A percentile compares a stretch with the other conserved stretches of the same genome.
Evolutionary conservation across 306 rosid species (phyloP).

Genomic region (Echinosophora koreensis): DNA sequence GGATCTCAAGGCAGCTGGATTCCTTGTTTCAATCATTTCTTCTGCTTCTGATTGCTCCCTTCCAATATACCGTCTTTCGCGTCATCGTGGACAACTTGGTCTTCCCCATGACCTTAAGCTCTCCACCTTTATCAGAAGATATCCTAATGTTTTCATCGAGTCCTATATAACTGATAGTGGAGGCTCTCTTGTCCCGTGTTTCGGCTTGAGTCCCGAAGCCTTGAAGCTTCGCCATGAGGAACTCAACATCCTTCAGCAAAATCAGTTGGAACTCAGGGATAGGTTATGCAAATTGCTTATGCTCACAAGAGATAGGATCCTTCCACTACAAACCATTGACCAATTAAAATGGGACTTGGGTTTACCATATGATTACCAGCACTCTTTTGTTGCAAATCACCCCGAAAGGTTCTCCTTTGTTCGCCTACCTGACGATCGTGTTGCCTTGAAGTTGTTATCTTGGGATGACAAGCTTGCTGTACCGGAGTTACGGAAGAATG

Average conservation of each 20-base stretch:
- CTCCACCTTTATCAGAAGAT: conserved; percentile 76
- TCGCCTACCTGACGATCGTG: conserved; percentile 68
- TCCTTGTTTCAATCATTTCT: conserved; percentile 71
- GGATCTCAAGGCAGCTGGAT: conserved; percentile 76
- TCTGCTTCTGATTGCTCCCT: conserved; percentile 57
- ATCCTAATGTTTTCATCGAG: conserved; percentile 75
- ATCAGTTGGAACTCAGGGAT: conserved; percentile 63
- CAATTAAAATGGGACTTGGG: conserved; percentile 95
- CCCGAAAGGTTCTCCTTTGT: conserved; percentile 64
- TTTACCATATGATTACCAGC: conserved; percentile 78
- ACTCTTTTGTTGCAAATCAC: conserved; percentile 61
- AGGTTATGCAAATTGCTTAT: conserved; percentile 81
- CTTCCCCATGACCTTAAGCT: conserved; percentile 73
- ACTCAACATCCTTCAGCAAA: conserved; percentile 47
- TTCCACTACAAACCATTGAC: conserved; percentile 87
- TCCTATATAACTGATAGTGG: conserved; percentile 63
- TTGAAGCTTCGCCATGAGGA: conserved; percentile 56
- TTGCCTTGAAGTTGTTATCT: conserved; percentile 71
- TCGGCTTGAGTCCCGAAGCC: conserved; percentile 69
- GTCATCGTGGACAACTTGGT: conserved; percentile 75
- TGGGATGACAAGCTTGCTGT: conserved; percentile 79
- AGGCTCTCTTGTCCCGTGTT: conserved; percentile 79
- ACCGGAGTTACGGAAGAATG: conserved; percentile 72
- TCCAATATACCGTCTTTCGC: conserved; percentile 72
- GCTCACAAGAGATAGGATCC: conserved; percentile 71